A percentile compares a stretch with the other conserved stretches of the same genome.
These are phyloP conservation scores for Lachancea fermentati DNA, from an alignment of 805 yeast species.

Conservation along the genomic window DNA sequence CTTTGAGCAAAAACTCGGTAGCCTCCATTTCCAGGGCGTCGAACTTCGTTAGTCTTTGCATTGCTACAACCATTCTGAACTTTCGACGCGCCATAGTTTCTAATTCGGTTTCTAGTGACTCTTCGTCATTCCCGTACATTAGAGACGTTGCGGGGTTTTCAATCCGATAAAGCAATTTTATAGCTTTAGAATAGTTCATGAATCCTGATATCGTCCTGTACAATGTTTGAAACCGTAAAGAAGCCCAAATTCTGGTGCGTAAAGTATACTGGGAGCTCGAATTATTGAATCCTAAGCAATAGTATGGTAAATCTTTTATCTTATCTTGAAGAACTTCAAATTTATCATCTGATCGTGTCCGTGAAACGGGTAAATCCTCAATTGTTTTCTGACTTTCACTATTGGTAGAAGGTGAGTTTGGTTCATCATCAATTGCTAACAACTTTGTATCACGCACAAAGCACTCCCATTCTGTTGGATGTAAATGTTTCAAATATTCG, in stretches of 20 bases:
- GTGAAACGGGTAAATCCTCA: conserved; percentile 6
- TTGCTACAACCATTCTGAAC: conserved; percentile 73
- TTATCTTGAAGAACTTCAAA: conserved; percentile 32
- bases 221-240: conserved; percentile 75
- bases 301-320: conserved; percentile 60
- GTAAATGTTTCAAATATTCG: conserved; percentile 70
- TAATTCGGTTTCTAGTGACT: conserved; percentile 56
- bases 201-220: conserved; percentile 83
- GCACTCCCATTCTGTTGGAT: conserved; percentile 72
- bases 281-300: conserved; percentile 66
- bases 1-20: conserved; percentile 57
- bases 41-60: conserved; percentile 78
- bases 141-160: conserved; percentile 56
- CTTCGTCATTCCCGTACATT: conserved; percentile 41
- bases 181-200: conserved; percentile 69
- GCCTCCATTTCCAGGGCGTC: conserved; percentile 60
- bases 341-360: conserved; percentile 4
- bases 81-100: conserved; percentile 74
- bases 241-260: conserved; percentile 84
- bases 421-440: conserved; percentile 37
- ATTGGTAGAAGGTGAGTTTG: conserved; percentile 3
- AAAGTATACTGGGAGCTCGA: conserved; percentile 57
- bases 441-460: conserved; percentile 74
- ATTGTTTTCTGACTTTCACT: not conserved
- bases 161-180: conserved; percentile 58